Evolutionary conservation across 106 monocot genomes (phyloP), one percentile per base, ranked within the genome.

Genomic region (Dactylorhiza incarnata): DNA sequence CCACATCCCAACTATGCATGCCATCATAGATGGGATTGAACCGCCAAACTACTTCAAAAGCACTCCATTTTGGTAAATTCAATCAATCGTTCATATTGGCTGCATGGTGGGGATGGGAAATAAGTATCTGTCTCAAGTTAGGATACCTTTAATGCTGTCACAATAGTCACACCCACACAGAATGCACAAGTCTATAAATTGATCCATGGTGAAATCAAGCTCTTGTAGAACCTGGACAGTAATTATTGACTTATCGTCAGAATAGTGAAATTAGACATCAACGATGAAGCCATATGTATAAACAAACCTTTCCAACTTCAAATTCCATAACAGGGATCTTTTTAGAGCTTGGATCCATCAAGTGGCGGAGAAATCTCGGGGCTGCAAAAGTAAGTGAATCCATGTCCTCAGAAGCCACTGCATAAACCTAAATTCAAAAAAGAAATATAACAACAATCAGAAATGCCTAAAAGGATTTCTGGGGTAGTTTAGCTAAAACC

Each of bases 321-420:
- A 84, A 95, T 83, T 95, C 95, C 86, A 85, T 90, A 1, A 95
- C 89, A 73, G 92, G 95, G 55, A 92, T 84, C 77, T 88, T 95
- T 84, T 85, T 92, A 45, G 86, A 95, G 81, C 87, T 89, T 51
- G 92, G 89, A 86, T 87, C 92, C 87, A 92, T 92, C 72, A 95
- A 84, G 81, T 95, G 95, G 48, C 95, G 91, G 83, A 92, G 89
- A 84, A 95, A 90, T 54, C 74, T 89, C n/a, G 92, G 85, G 56
- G 95, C 84, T 71, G 87, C 94, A 91, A 94, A 94, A 73, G 94
- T 91, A 54, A 94, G 67, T 46, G 94, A 88, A 78, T 94, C 94
- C 95, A 95, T 92, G 74, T 95, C 95, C 82, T 95, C 95, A 73
- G 95, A 95, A 44, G 95, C 89, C 51, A 95, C 89, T 71, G 88